A percentile compares a stretch with the other conserved stretches of the same genome.
phyloP scores from a whole-genome alignment of 306 rosid genomes.

The Dalbergia cochinchinensis region DNA sequence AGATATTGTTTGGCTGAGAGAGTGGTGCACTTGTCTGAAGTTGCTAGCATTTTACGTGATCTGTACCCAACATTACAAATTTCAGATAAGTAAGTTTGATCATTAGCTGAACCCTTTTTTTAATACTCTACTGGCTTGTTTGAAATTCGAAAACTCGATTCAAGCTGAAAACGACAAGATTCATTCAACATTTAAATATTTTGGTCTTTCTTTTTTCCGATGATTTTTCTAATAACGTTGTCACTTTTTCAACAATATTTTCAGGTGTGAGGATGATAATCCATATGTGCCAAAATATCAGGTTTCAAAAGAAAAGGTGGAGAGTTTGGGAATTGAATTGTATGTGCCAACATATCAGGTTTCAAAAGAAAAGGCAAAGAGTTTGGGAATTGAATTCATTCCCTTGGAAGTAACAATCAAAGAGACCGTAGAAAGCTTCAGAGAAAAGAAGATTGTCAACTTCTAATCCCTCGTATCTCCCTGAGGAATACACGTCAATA shows the following conservation, averaged over 20 bases:
- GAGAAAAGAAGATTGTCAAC: conserved; percentile 60
- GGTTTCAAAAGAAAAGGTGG: conserved; percentile 64
- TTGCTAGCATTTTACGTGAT: conserved; percentile 54
- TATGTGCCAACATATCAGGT: conserved; percentile 52
- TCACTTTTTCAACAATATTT: not conserved
- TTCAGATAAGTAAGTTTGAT: conserved; percentile 58
- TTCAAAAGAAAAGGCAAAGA: conserved; percentile 65
- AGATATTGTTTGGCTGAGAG: conserved; percentile 69
- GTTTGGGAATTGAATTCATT: conserved; percentile 60
- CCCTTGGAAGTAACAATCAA: conserved; percentile 59
- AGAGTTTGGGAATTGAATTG: conserved; percentile 61
- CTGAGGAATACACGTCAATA: conserved; percentile 3
- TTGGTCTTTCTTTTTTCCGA: not conserved
- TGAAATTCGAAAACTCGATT: not conserved
- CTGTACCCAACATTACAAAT: conserved; percentile 61
- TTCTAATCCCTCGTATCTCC: conserved; percentile 46
- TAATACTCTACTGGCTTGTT: no score
- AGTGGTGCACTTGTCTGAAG: conserved; percentile 59
- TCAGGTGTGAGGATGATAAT: conserved; percentile 62
- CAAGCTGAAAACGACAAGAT: not conserved
- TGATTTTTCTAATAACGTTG: not conserved
- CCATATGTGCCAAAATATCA: conserved; percentile 54
- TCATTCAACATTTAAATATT: not conserved
- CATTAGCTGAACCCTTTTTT: not conserved
- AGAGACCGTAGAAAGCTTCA: conserved; percentile 79